Evolutionary conservation across 495 filamentous ascomycete species (phyloP), one percentile per base, ranked within the genome.

Genomic region (Monascus purpureus): DNA sequence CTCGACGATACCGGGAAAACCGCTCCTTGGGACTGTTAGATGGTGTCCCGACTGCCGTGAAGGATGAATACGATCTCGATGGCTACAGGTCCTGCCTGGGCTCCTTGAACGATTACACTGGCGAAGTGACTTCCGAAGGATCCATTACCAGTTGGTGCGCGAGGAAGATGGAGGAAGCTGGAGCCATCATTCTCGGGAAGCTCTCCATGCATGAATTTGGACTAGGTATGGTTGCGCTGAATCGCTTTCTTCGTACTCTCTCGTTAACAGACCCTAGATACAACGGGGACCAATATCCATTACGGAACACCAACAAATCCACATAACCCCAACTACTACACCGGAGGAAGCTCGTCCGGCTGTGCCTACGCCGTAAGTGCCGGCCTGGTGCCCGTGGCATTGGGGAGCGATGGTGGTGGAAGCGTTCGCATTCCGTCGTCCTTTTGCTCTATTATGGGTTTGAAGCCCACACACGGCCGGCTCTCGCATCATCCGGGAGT

Each of bases 331-430:
- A 40, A 56, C 1, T 85, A 83, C 55, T 88, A 82, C 46, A 68
- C 75, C 8, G 82, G 82, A 9, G 82, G 82, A 8, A 82, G 77
- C 1, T 84, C 81, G 0, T 75, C 78, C 6, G 82, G 82, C 3
- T 65, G 68, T n/a, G 82, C 68, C 2, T 85, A 80, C 28, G 67
- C 74, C 17, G 66, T 85, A 13, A 57, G 65, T 9, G 57, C 67
- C 4, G 82, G 81, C 2, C 41, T 86, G 3, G 55, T 83, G 2
- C 81, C 80, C 8, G 68, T 90, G 36, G 69, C 73, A 9, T 49
- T 85, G n/a, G 82, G 79, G 16, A 71, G 72, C 1, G 82, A 90
- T 48, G 77, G 78, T 4, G 81, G 83, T 12, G 82, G 82, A 17
- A 76, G 69, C 31, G 67, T 86, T 31, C 67, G 82, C 12, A 65